phyloP scores from a whole-genome alignment of 257 asterid genomes.

The Solanum corneliomulleri region DNA sequence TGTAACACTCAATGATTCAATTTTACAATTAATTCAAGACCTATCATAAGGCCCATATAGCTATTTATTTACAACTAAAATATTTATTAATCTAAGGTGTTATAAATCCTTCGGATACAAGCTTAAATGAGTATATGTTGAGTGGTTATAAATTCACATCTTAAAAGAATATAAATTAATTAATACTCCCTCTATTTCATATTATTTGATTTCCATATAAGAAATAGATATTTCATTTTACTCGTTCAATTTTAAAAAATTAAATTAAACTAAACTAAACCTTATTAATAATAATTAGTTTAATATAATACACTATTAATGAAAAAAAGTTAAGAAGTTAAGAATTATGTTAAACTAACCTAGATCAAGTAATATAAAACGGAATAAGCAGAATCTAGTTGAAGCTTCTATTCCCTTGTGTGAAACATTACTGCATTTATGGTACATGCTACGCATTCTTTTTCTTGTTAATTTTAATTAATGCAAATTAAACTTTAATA shows the following conservation, averaged over 20 bases:
- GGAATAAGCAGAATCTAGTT: not conserved
- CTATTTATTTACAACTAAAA: not conserved
- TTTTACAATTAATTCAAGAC: not conserved
- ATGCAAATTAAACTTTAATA: not conserved
- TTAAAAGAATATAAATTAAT: not conserved
- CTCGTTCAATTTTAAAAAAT: no score
- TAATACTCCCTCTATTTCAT: no score
- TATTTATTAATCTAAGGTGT: not conserved
- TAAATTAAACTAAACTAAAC: no score
- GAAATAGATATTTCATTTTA: no score
- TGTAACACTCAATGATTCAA: not conserved
- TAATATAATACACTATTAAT: no score
- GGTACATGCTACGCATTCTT: not conserved
- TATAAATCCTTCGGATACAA: not conserved
- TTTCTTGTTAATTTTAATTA: no score
- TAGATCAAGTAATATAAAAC: not conserved
- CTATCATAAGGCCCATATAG: not conserved
- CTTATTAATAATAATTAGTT: no score
- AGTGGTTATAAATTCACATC: not conserved
- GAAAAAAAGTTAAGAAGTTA: not conserved
- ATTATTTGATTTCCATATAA: no score
- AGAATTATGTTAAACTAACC: rapidly evolving
- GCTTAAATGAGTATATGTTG: not conserved
- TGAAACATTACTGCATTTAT: not conserved
- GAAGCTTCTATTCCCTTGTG: not conserved